Evolutionary conservation across 2,329 filamentous ascomycete species (phyloP), one percentile per base, ranked within the genome.

Genomic region (Fusarium aywerte): DNA sequence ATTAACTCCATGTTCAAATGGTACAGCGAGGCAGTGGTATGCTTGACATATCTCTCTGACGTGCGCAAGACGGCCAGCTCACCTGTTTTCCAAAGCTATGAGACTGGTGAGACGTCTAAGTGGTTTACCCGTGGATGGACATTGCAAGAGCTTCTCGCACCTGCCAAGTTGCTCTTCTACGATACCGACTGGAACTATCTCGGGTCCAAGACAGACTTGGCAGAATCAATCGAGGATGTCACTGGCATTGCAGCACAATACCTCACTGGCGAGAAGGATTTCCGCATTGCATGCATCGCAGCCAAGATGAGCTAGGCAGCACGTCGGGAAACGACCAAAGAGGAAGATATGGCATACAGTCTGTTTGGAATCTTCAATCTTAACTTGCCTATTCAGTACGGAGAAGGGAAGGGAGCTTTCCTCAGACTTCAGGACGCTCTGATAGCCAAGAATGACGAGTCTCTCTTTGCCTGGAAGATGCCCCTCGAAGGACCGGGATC

Each of bases 91-190:
- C 39, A 16, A n/a, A 47, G 29, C 5, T 45, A 45, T 2, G 50
- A 53, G 21, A 47, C 31, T 21, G 50, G 29, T 9, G 31, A 47
- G 9, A 36, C 8, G 11, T 47, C 50, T 4, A 47, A 36, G 10
- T 54, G 50, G 50, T 54, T 54, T 13, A 40, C 31, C 11, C 50
- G 50, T 15, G 50, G 50, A 36, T 53, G 50, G 50, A 53, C 50
- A 2, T 29, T 53, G 4, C 50, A 53, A n/a, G 50, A 53, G 15
- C 50, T 53, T 15, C 50, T 53, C 1, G 39, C 50, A 11, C 50
- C 50, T 1, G 5, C 20, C 3, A 47, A 53, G 23, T 35, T 53
- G 4, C n/a, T 53, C 7, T 53, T 53, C 15, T 53, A 53, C 11
- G 50, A 53, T 7, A 29, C 11, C 5, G 23, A 53, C n/a, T 53